Percentiles rank a stretch among this genome's conserved stretches.
Conservation (phyloP, 163 green algal species). For the Scenedesmus sp. region DNA sequence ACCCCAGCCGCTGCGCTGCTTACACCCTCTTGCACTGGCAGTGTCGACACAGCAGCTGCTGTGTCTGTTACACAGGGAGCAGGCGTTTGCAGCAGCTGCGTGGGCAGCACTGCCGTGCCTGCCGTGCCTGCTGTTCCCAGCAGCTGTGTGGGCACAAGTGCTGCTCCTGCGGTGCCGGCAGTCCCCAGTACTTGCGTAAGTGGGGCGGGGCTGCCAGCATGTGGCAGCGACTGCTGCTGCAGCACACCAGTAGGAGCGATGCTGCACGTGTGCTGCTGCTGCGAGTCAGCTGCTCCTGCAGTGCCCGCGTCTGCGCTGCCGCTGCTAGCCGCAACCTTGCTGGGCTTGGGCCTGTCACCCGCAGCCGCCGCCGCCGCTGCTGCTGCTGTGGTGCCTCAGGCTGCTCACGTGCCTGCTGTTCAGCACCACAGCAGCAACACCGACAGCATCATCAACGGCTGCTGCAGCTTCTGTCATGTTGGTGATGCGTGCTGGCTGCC, state of each 20-base stretch:
- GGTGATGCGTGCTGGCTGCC: neutral
- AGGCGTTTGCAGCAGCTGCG: neutral
- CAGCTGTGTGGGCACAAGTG: neutral
- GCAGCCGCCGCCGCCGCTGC: neutral
- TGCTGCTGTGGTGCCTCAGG: neutral
- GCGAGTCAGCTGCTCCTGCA: neutral
- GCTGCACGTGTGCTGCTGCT: neutral
- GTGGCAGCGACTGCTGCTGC: conserved; percentile 2
- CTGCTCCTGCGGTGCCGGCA: neutral
- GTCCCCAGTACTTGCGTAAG: neutral
- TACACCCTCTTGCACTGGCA: no score
- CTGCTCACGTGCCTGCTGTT: neutral
- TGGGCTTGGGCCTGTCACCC: no score
- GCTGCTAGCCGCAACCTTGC: no score
- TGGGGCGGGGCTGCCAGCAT: neutral
- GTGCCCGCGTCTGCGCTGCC: neutral
- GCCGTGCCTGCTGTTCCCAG: neutral
- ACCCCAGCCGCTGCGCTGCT: neutral
- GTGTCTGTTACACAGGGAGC: neutral
- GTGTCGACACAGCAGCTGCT: neutral
- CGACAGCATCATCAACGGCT: neutral
- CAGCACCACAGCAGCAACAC: neutral
- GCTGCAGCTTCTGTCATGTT: neutral
- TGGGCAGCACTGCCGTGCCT: neutral
- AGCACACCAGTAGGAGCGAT: neutral